Percentiles rank a stretch among this genome's conserved stretches.
Evolutionary conservation across 2,329 filamentous ascomycete species (phyloP).

Genomic region (Penicillium carneum): DNA sequence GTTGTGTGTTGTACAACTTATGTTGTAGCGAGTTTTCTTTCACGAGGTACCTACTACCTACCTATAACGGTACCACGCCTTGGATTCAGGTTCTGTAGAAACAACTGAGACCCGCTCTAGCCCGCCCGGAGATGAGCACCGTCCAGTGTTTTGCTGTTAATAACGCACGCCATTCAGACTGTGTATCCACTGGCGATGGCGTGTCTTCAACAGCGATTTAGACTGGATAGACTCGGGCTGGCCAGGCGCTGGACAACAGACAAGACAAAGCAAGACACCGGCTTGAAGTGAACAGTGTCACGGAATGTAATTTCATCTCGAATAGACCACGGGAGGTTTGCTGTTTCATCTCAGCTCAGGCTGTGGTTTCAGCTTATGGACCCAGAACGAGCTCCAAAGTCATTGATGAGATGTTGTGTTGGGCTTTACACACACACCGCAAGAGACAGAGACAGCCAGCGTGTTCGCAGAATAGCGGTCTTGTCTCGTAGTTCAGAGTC

Average conservation of each 20-base stretch:
- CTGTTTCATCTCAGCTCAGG: slow-evolving; percentile 9
- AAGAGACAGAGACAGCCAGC: neutral
- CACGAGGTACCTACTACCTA: neutral
- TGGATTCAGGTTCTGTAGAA: neutral
- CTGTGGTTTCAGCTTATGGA: neutral
- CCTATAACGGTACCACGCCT: neutral
- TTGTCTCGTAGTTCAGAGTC: neutral
- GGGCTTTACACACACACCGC: neutral
- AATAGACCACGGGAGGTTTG: neutral
- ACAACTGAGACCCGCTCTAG: neutral
- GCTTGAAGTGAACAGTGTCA: neutral
- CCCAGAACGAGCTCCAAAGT: neutral
- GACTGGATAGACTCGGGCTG: neutral
- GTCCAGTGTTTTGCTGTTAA: neutral
- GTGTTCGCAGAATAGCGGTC: neutral
- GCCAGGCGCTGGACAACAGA: neutral
- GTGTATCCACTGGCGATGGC: neutral
- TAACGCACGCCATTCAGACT: neutral
- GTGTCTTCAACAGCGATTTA: neutral
- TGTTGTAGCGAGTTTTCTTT: neutral
- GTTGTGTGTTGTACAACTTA: neutral
- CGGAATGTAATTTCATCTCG: neutral
- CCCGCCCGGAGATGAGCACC: neutral
- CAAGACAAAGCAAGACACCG: neutral
- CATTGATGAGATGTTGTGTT: neutral